A percentile compares a stretch with the other conserved stretches of the same genome.
phyloP scores from a whole-genome alignment of 225 moss, liverwort and hornwort genomes.

The Physcomitrium patens region DNA sequence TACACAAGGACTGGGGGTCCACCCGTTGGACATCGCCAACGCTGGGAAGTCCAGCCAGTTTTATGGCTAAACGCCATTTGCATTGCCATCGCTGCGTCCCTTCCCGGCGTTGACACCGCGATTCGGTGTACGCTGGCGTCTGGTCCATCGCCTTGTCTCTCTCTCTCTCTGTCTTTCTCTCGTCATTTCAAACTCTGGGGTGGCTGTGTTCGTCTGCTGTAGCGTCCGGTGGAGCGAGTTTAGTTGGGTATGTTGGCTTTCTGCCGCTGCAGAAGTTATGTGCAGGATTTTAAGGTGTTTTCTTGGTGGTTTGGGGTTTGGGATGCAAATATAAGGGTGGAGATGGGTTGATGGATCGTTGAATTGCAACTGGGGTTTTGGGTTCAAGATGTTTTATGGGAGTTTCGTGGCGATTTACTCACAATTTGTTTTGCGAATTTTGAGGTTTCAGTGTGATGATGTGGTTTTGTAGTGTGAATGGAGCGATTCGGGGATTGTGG shows the following conservation, averaged over 20 bases:
- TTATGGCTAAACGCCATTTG: background rate
- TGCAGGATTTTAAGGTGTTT: background rate
- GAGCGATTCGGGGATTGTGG: slow-evolving; percentile 22
- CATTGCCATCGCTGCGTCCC: slow-evolving; percentile 1
- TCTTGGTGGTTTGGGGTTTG: too few relatives aligned
- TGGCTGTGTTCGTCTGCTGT: background rate
- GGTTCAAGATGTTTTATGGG: background rate
- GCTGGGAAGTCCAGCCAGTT: too few relatives aligned
- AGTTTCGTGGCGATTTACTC: background rate
- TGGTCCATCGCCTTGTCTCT: background rate
- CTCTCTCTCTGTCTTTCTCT: background rate
- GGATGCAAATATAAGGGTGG: too few relatives aligned
- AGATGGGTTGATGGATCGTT: background rate
- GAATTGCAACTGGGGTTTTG: slow-evolving; percentile 6
- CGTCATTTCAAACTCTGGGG: slow-evolving; percentile 3
- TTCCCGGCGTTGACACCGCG: background rate
- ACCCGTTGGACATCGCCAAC: slow-evolving; percentile 25
- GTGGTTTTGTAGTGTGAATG: slow-evolving; percentile 33
- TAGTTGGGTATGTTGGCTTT: too few relatives aligned
- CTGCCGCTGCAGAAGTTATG: background rate
- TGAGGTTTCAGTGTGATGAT: background rate
- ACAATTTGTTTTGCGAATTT: slow-evolving; percentile 24
- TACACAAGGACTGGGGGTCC: slow-evolving; percentile 3
- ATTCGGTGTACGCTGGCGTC: background rate
- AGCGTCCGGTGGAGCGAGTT: background rate